phyloP scores from a whole-genome alignment of 345 rosid genomes.

The Ricinus communis region DNA sequence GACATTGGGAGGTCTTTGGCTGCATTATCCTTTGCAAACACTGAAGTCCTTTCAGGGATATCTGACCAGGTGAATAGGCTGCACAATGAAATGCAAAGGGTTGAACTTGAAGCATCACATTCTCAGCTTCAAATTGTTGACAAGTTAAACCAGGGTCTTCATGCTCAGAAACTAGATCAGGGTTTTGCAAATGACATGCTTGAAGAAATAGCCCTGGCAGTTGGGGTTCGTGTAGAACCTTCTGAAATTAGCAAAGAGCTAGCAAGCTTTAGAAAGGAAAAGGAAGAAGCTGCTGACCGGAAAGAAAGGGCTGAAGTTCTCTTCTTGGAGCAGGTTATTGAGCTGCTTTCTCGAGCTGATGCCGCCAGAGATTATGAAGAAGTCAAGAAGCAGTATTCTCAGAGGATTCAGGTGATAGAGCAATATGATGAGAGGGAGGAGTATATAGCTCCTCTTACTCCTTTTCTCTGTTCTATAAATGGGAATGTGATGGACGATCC shows the following conservation, averaged over 20 bases:
- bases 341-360: conserved; percentile 70
- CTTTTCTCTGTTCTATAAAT: conserved; percentile 52
- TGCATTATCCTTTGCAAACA: conserved; percentile 48
- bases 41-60: conserved; percentile 54
- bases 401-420: conserved; percentile 50
- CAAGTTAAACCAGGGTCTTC: conserved; percentile 55
- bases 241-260: conserved; percentile 65
- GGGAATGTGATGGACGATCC: conserved; percentile 58
- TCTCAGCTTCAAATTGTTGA: conserved; percentile 59
- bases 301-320: conserved; percentile 65
- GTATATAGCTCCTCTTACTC: conserved; percentile 44
- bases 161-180: conserved; percentile 59
- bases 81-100: conserved; percentile 71
- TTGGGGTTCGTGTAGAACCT: conserved; percentile 68
- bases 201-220: conserved; percentile 62
- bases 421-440: conserved; percentile 47
- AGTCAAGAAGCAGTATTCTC: conserved; percentile 48
- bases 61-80: conserved; percentile 58
- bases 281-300: conserved; percentile 58
- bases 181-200: conserved; percentile 66
- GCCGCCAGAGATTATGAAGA: conserved; percentile 62
- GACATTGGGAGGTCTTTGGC: conserved; percentile 63
- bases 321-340: conserved; percentile 70
- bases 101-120: conserved; percentile 51
- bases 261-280: conserved; percentile 58